Evolutionary conservation across 2,329 filamentous ascomycete genomes (phyloP).

Genomic region (Talaromyces sp.): DNA sequence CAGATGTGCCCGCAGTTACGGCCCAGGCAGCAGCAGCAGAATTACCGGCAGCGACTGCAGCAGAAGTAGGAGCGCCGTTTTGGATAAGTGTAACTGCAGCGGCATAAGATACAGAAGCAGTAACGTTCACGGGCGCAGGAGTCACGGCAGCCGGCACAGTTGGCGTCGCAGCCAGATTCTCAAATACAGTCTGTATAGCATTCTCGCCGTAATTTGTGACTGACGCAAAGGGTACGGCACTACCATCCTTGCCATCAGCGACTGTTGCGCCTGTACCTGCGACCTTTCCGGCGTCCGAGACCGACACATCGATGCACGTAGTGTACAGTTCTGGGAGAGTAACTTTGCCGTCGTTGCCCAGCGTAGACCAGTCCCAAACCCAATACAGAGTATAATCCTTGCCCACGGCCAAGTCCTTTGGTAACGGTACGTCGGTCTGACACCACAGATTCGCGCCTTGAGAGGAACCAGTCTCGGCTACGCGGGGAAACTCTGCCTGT

Average conservation of each 20-base stretch:
- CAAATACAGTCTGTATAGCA: slow-evolving; percentile 7
- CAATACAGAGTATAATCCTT: slow-evolving; percentile 79
- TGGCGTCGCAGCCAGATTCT: background rate
- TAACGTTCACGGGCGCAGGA: background rate
- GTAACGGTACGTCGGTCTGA: slow-evolving; percentile 74
- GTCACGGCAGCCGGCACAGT: background rate
- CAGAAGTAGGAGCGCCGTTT: background rate
- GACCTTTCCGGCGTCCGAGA: slow-evolving; percentile 23
- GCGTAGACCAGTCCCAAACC: slow-evolving; percentile 89
- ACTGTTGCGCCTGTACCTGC: background rate
- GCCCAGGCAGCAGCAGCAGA: background rate
- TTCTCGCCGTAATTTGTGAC: slow-evolving; percentile 11
- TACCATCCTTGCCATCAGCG: background rate
- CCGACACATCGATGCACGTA: slow-evolving; percentile 46
- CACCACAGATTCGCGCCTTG: slow-evolving; percentile 64
- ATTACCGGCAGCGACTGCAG: background rate
- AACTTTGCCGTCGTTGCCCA: slow-evolving; percentile 23
- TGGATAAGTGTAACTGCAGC: background rate
- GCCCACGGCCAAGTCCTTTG: slow-evolving; percentile 56
- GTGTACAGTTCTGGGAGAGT: slow-evolving; percentile 45
- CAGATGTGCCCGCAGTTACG: background rate
- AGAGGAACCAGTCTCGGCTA: slow-evolving; percentile 40
- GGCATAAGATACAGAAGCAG: background rate
- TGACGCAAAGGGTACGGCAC: background rate
- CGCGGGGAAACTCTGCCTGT: slow-evolving; percentile 50